Conservation (phyloP, 2,329 filamentous ascomycete species). For the Fonsecaea erecta region DNA sequence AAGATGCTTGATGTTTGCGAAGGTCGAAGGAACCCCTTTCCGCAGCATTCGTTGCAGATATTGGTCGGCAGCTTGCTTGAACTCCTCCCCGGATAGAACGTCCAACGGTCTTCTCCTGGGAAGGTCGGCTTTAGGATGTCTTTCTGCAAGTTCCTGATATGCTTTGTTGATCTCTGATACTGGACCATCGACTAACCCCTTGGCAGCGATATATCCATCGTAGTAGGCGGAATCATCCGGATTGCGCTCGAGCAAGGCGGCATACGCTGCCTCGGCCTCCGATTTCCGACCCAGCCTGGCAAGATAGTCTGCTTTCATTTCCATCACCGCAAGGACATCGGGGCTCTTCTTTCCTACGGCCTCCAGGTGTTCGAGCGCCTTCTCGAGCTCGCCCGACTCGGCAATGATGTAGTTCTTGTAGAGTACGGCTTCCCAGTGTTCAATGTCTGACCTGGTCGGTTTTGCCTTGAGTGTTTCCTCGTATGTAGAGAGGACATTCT, state of each 20-base stretch:
- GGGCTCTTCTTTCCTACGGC: constrained; percentile 75
- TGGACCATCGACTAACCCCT: constrained; percentile 68
- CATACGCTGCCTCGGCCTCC: constrained; percentile 82
- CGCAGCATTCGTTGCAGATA: constrained; percentile 86
- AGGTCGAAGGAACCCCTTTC: constrained; percentile 93
- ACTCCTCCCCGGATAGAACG: constrained; percentile 82
- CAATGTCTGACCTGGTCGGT: constrained; percentile 77
- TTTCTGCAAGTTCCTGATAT: constrained; percentile 81
- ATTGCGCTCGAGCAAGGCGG: constrained; percentile 81
- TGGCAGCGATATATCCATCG: constrained; percentile 70
- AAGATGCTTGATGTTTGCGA: constrained; percentile 93
- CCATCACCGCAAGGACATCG: constrained; percentile 83
- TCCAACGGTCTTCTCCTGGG: constrained; percentile 85
- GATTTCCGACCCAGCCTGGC: constrained; percentile 74
- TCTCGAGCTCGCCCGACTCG: constrained; percentile 80
- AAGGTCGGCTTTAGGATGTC: constrained; percentile 82
- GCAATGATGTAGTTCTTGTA: constrained; percentile 97
- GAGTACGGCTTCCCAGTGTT: constrained; percentile 90
- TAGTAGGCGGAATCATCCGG: constrained; percentile 88
- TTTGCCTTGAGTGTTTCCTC: constrained; percentile 84
- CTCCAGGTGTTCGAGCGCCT: constrained; percentile 85
- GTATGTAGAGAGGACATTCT: constrained; percentile 87
- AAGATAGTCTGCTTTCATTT: constrained; percentile 83
- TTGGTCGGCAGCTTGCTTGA: constrained; percentile 73
- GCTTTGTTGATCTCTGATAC: constrained; percentile 69